Evolutionary conservation across 805 yeast genomes (phyloP).

Genomic region (Limtongozyma cylindracea): DNA sequence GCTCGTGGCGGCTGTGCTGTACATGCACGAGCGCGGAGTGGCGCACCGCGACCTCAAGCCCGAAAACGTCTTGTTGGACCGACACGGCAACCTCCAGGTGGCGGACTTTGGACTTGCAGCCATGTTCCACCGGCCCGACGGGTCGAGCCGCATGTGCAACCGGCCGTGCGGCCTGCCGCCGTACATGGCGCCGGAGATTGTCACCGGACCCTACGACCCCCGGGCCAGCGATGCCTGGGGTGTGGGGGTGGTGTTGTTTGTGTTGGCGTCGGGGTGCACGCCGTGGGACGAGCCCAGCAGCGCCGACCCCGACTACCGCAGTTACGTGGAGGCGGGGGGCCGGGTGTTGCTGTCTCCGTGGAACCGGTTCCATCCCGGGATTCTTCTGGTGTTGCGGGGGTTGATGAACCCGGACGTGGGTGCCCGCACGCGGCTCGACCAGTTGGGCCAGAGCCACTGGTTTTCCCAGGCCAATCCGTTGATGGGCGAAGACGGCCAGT

Average conservation of each 20-base stretch:
- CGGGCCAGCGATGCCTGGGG: constrained; percentile 69
- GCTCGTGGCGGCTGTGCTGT: no score
- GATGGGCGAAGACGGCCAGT: constrained; percentile 12
- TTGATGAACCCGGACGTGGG: constrained; percentile 22
- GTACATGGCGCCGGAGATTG: no score
- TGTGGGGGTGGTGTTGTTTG: constrained; percentile 37
- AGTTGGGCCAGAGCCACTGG: constrained; percentile 30
- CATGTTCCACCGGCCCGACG: no score
- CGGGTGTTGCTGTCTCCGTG: constrained; percentile 19
- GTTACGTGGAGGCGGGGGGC: constrained; percentile 18
- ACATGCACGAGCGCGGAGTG: no score
- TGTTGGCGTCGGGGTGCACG: constrained; percentile 34
- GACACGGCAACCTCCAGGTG: no score
- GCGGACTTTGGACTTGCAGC: no score
- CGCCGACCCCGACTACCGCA: constrained; percentile 18
- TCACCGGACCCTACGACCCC: no score
- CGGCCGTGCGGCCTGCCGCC: no score
- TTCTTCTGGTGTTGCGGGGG: constrained; percentile 23
- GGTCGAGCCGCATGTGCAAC: no score
- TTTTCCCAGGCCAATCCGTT: constrained; percentile 16
- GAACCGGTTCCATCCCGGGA: constrained; percentile 21
- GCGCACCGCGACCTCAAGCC: no score
- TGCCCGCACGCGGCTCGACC: constrained; percentile 14
- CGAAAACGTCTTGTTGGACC: no score
- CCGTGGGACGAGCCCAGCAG: constrained; percentile 47